Percentiles rank a stretch among this genome's conserved stretches.
Evolutionary conservation across 2,329 filamentous ascomycete genomes (phyloP).

Genomic region (Microsporum audouinii): DNA sequence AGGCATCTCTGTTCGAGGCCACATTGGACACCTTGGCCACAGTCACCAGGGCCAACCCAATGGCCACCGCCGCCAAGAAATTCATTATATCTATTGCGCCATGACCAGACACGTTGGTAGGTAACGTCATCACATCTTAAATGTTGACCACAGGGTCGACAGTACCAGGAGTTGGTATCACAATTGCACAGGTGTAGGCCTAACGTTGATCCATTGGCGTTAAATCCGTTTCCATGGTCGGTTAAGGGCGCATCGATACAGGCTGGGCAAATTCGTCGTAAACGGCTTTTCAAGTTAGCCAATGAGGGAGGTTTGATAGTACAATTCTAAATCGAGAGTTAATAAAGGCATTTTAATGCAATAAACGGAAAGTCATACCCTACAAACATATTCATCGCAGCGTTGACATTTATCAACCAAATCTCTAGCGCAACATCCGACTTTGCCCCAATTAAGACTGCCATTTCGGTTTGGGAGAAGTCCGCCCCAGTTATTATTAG

Average conservation of each 20-base stretch:
- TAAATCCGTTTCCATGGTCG: conserved; percentile 17
- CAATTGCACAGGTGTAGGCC: conserved; percentile 46
- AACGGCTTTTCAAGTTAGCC: conserved; percentile 56
- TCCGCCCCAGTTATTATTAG: background rate
- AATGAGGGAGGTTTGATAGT: conserved; percentile 68
- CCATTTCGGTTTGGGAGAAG: background rate
- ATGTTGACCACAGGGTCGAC: conserved; percentile 66
- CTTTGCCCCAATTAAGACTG: background rate
- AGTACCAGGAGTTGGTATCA: conserved; percentile 60
- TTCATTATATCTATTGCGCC: conserved; percentile 70
- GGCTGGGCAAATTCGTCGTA: conserved; percentile 66
- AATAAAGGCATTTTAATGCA: background rate
- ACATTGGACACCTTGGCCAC: conserved; percentile 77
- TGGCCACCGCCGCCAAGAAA: conserved; percentile 69
- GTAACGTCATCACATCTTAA: conserved; percentile 48
- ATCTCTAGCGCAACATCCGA: conserved; percentile 59
- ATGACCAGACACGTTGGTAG: conserved; percentile 66
- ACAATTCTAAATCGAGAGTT: conserved; percentile 59
- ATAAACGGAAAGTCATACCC: conserved; percentile 44
- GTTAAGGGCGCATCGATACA: conserved; percentile 61
- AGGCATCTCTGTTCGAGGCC: conserved; percentile 67
- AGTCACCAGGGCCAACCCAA: conserved; percentile 78
- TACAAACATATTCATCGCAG: conserved; percentile 66
- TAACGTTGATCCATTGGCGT: conserved; percentile 18
- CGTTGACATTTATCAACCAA: conserved; percentile 73